Evolutionary conservation across 768 basidiomycete genomes (phyloP).

Genomic region (Tylopilus cervinicoccineus): DNA sequence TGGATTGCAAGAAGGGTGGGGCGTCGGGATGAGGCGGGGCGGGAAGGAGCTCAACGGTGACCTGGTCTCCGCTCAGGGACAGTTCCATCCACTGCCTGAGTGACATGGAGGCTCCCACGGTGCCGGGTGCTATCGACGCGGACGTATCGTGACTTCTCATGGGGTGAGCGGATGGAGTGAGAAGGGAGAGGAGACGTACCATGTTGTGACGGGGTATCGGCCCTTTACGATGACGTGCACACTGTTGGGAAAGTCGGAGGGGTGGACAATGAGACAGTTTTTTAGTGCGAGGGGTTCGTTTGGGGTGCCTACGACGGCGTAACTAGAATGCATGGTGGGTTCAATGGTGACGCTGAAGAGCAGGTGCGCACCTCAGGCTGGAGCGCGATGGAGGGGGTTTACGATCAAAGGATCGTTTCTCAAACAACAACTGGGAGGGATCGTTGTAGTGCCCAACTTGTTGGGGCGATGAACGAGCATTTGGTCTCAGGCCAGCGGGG

Average conservation of each 20-base stretch:
- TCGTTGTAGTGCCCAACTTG: constrained; percentile 50
- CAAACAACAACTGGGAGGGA: constrained; percentile 44
- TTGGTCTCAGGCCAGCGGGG: constrained; percentile 33
- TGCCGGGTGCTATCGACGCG: constrained; percentile 60
- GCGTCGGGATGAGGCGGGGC: constrained; percentile 46
- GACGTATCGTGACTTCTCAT: constrained; percentile 71
- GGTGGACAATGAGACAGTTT: constrained; percentile 79
- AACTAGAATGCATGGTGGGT: constrained; percentile 33
- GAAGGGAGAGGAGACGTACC: constrained; percentile 42
- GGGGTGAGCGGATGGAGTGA: constrained; percentile 25
- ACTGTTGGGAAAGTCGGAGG: constrained; percentile 67
- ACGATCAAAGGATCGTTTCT: constrained; percentile 45
- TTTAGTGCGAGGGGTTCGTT: constrained; percentile 67
- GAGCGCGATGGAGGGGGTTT: constrained; percentile 35
- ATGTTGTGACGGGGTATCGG: constrained; percentile 65
- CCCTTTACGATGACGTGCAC: constrained; percentile 77
- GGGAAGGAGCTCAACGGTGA: constrained; percentile 61
- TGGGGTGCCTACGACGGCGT: constrained; percentile 56
- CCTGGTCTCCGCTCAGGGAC: constrained; percentile 71
- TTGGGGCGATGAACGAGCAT: constrained; percentile 34
- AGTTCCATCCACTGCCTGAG: constrained; percentile 91
- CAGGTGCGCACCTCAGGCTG: constrained; percentile 22
- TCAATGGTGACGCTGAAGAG: not conserved
- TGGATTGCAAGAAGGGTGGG: constrained; percentile 64
- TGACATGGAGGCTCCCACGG: constrained; percentile 69